These are phyloP conservation scores for Globisporangium cylindrosporum DNA, from an alignment of 352 stramenopile genomes.

Conservation along the genomic window DNA sequence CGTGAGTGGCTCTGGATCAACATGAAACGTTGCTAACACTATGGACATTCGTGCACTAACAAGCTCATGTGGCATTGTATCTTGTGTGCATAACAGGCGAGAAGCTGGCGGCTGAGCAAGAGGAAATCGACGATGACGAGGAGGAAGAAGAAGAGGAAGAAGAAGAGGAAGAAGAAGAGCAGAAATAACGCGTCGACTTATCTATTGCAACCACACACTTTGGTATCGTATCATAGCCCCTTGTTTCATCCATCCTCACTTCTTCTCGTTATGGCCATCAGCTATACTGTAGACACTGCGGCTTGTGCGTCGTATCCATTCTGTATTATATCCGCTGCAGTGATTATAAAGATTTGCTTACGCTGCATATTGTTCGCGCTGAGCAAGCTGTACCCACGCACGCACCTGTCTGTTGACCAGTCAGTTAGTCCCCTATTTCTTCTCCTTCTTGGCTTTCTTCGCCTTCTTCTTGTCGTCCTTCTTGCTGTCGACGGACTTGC, in stretches of 20 bases:
- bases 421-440: constrained; percentile 52
- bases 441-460: constrained; percentile 67
- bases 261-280: constrained; percentile 39
- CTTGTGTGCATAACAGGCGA: constrained; percentile 39
- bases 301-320: background rate
- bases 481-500: constrained; percentile 39
- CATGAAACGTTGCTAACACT: background rate
- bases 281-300: background rate
- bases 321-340: constrained; percentile 17
- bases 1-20: constrained; percentile 35
- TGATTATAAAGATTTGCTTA: constrained; percentile 25
- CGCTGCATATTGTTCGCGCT: background rate
- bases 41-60: background rate
- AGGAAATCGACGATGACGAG: constrained; percentile 58
- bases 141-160: constrained; percentile 51
- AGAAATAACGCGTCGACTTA: constrained; percentile 7
- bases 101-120: constrained; percentile 74
- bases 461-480: constrained; percentile 59
- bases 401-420: constrained; percentile 6
- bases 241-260: constrained; percentile 12
- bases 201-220: constrained; percentile 7
- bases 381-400: background rate
- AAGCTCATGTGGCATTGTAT: background rate
- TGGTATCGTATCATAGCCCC: constrained; percentile 7
- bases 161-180: constrained; percentile 27